Conservation (phyloP, 331 rosid genomes). For the Spiraea crenata region DNA sequence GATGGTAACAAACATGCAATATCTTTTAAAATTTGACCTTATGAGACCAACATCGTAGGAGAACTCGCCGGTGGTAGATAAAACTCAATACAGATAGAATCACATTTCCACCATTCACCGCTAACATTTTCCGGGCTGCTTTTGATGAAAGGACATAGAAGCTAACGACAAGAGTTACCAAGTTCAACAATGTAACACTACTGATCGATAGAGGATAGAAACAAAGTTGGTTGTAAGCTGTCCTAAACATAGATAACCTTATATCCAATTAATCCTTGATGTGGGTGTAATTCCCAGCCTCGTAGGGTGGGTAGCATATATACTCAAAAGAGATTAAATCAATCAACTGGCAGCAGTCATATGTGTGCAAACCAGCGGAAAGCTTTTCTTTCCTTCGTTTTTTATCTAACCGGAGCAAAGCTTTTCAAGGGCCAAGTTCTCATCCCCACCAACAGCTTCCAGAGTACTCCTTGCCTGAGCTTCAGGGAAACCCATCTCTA, state of each 20-base stretch:
- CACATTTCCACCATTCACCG: conserved; percentile 1
- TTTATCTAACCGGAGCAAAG: conserved; percentile 49
- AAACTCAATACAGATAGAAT: conserved; percentile 2
- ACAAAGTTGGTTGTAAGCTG: background rate
- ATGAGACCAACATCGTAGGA: background rate
- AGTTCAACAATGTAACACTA: background rate
- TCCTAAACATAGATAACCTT: conserved; percentile 21
- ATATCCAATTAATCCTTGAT: conserved; percentile 30
- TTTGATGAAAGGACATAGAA: background rate
- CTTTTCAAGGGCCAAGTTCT: conserved; percentile 92
- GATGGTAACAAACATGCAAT: too few species aligned
- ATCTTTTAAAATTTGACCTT: background rate
- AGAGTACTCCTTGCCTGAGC: conserved; percentile 70
- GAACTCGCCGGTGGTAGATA: background rate
- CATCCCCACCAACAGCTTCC: conserved; percentile 95
- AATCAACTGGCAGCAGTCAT: conserved; percentile 9
- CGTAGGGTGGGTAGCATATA: conserved; percentile 24
- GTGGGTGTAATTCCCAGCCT: conserved; percentile 39
- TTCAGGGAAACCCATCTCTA: conserved; percentile 96
- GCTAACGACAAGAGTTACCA: background rate
- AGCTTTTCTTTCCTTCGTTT: background rate
- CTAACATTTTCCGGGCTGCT: background rate
- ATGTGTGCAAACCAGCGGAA: background rate
- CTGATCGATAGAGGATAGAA: background rate
- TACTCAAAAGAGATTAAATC: conserved; percentile 25